Evolutionary conservation across 495 filamentous ascomycete genomes (phyloP), one percentile per base, ranked within the genome.

Genomic region (Pyrenopolyporus hunteri): DNA sequence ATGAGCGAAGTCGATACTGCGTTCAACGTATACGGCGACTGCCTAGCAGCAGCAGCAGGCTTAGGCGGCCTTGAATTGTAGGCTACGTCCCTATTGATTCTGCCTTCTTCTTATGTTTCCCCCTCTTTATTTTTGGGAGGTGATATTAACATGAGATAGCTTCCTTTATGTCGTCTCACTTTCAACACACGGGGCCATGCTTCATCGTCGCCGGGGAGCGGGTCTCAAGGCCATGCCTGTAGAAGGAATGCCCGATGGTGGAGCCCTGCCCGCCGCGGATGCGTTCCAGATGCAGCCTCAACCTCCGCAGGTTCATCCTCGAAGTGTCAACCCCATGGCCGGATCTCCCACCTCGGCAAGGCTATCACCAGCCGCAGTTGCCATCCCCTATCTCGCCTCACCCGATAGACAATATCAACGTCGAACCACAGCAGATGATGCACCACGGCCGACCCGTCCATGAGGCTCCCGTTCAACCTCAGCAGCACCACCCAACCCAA

Each of bases 21-120:
- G 36, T 31, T 62, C 11, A 49, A 33, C 5, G 52, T 25, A 3
- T 66, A 64, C 4, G 55, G 51, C 4, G 59, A 55, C 20, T 65
- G 64, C 25, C 50, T 72, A 42, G 68, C 64, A 7, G 73, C 67
- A 1, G 69, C 68, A 11, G 64, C 63, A n/a, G 71, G 61, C 28
- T 17, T 81, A 10, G 79, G 77, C 11, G 77, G 69, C 31, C 6
- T 82, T 0, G 64, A 80, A 33, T 78, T 80, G 79, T 80, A 70
- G 54, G 76, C 68, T 25, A 0, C 7, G 2, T n/a, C n/a, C n/a
- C n/a, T n/a, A n/a, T n/a, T 2, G 28, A 16, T 10, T 7, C 25
- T 42, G 19, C 6, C 11, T 25, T 58, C 28, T 1, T 7, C 6
- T 9, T 11, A 16, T 22, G 28, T 48, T 25, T 20, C 13, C 16